phyloP scores from a whole-genome alignment of 495 filamentous ascomycete species.

The Daldinia decipiens region DNA sequence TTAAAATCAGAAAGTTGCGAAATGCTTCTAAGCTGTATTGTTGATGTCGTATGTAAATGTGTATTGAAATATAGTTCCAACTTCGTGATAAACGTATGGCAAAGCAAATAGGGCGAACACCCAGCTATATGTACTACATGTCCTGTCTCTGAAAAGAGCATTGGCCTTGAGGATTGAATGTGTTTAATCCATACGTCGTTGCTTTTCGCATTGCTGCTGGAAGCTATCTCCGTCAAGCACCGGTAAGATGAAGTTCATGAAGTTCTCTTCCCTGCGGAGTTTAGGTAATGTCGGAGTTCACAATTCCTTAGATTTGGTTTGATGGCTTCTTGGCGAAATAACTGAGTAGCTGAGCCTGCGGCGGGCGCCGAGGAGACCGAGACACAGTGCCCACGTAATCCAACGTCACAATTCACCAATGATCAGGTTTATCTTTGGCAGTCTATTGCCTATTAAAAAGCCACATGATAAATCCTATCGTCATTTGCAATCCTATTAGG shows the following conservation, averaged over 20 bases:
- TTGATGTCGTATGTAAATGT: background rate
- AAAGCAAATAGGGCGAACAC: background rate
- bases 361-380: slow-evolving; percentile 5
- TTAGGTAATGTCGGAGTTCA: background rate
- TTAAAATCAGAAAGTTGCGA: background rate
- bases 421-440: no score
- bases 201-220: background rate
- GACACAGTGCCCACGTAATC: background rate
- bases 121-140: background rate
- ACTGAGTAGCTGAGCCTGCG: background rate
- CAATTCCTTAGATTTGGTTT: background rate
- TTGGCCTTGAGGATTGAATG: background rate
- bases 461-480: background rate
- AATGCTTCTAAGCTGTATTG: no score
- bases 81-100: background rate
- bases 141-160: background rate
- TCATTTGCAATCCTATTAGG: no score
- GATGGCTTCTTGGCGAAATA: background rate
- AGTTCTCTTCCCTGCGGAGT: background rate
- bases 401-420: background rate
- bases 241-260: no score
- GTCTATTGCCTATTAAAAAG: background rate
- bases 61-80: background rate
- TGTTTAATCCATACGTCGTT: background rate
- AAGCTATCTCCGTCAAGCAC: background rate